These are phyloP conservation scores for Malus hybrid DNA, from an alignment of 331 rosid species.

Conservation along the genomic window DNA sequence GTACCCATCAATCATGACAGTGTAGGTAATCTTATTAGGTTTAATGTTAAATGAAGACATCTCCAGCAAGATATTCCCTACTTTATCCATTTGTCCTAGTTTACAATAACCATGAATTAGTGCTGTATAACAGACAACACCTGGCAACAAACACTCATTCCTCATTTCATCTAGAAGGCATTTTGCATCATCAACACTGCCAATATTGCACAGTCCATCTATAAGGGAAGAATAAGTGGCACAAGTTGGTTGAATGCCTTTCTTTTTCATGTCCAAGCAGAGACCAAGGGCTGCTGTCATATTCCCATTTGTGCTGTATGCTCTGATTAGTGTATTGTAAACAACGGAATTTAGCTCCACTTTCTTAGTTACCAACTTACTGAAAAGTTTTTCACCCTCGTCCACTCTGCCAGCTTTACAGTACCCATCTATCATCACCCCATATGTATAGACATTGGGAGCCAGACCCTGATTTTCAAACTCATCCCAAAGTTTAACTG, in stretches of 20 bases:
- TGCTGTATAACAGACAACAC: conserved; percentile 62
- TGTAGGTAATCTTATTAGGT: conserved; percentile 63
- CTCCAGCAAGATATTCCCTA: conserved; percentile 33
- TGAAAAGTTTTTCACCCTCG: conserved; percentile 46
- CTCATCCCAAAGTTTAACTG: conserved; percentile 48
- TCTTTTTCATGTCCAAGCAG: conserved; percentile 48
- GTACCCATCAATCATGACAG: conserved; percentile 64
- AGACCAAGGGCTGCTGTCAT: conserved; percentile 48
- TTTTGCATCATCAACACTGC: conserved; percentile 48
- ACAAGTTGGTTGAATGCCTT: conserved; percentile 45
- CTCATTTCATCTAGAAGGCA: conserved; percentile 53
- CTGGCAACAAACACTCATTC: conserved; percentile 49
- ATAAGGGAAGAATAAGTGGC: conserved; percentile 67
- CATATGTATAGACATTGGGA: conserved; percentile 63
- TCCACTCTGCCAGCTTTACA: conserved; percentile 48
- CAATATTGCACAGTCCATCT: conserved; percentile 64
- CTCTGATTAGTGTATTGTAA: conserved; percentile 56
- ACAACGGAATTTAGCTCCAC: conserved; percentile 54
- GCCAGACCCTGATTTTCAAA: conserved; percentile 35
- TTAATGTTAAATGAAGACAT: conserved; percentile 41
- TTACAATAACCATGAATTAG: conserved; percentile 66
- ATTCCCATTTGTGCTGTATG: conserved; percentile 41
- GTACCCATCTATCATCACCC: conserved; percentile 60
- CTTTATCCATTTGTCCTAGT: conserved; percentile 64
- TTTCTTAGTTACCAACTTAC: conserved; percentile 36